Evolutionary conservation across 345 rosid genomes (phyloP).

Genomic region (Eucalyptus leucophloia): DNA sequence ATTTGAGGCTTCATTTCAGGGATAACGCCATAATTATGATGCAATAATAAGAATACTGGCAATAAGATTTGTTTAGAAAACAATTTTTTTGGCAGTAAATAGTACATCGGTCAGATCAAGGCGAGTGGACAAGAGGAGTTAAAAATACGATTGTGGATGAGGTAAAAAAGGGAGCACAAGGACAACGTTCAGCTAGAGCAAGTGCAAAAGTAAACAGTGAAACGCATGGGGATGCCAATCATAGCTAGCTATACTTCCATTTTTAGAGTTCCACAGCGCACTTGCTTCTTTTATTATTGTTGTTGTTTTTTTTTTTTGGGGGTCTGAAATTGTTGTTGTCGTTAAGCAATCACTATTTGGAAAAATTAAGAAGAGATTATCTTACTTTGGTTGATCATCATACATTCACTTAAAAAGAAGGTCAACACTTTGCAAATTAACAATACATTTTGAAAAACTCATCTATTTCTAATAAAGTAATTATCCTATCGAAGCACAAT

Average conservation of each 20-base stretch:
- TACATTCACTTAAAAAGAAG: not conserved
- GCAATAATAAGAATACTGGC: not conserved
- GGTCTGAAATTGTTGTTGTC: not conserved
- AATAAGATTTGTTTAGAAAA: not conserved
- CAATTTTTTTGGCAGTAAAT: not conserved
- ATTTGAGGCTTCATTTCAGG: not conserved
- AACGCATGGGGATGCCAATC: not conserved
- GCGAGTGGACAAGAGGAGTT: not conserved
- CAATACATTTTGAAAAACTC: not conserved
- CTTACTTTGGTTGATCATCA: not conserved
- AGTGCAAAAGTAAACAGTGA: not conserved
- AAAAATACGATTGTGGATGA: not conserved
- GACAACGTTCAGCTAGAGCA: not conserved
- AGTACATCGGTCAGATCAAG: not conserved
- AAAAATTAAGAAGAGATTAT: not conserved
- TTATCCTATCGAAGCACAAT: not conserved
- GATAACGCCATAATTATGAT: not conserved
- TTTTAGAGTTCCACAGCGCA: not conserved
- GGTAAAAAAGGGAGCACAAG: not conserved
- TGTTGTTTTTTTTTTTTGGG: too few relatives aligned
- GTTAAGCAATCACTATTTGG: not conserved
- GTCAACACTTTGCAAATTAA: not conserved
- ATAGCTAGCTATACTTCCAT: not conserved
- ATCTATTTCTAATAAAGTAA: not conserved
- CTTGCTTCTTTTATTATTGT: not conserved